Evolutionary conservation across 768 basidiomycete species (phyloP), one percentile per base, ranked within the genome.

Genomic region (Mycena indigotica): DNA sequence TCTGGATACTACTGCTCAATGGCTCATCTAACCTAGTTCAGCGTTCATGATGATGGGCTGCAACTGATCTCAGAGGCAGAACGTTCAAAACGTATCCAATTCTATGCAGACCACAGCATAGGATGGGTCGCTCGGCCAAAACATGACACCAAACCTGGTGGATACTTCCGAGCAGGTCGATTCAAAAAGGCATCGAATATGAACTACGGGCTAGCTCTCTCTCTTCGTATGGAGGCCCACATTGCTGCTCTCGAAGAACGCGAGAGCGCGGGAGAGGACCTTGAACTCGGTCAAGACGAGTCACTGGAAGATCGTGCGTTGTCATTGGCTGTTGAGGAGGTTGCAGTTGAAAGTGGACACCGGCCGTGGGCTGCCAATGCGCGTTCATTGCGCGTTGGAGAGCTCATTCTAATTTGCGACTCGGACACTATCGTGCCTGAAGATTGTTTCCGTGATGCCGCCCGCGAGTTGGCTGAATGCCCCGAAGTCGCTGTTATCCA

Each of bases 181-280:
- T 95, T 95, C 83, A 93, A 95, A 79, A 95, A 95, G 71, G 90
- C 90, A 1, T 86, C 84, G 2, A 95, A 95, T 71, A 91, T 95
- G 89, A 95, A 93, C 68, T 91, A 86, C 65, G 90, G 87, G 0
- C 77, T 80, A 8, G 73, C 85, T 65, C 77, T 93, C 4, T 87
- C 86, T 4, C 76, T 92, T 26, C 81, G 84, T 57, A 77, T 82
- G 77, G 82, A 81, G 73, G 82, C 80, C 66, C 76, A 80, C 60
- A 75, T 83, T 39, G 61, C 74, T 28, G 73, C 68, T 15, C 70
- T 86, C 17, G 81, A 85, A 65, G 71, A 74, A 10, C 72, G 73
- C 16, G 73, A 67, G 58, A 71, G 60, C 68, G 67, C 55, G 66
- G 72, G 56, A 50, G 72, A 49, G 52, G 67, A 72, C 4, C 61